phyloP scores from a whole-genome alignment of 345 rosid genomes.

The Ceriops decandra region DNA sequence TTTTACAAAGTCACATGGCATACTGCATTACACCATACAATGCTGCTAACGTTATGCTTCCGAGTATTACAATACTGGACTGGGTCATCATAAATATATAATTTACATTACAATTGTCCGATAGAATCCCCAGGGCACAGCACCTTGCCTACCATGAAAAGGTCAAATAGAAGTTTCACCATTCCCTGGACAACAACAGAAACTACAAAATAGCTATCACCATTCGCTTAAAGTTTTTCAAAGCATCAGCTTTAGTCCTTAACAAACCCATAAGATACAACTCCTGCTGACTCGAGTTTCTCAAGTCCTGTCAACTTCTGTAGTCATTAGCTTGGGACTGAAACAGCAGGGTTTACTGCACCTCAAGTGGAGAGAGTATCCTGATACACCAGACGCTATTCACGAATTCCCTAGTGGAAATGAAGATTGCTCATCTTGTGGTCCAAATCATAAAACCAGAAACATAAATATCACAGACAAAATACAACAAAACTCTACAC shows the following conservation, averaged over 20 bases:
- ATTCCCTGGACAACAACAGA: not conserved
- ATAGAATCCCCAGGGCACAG: not conserved
- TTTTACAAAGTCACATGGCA: no score
- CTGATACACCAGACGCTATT: constrained; percentile 46
- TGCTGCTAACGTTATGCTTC: no score
- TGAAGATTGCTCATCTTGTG: no score
- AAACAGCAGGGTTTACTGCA: constrained; percentile 28
- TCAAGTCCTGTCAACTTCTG: not conserved
- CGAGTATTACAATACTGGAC: no score
- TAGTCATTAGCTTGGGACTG: constrained; percentile 28
- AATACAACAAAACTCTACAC: no score
- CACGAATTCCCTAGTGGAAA: constrained; percentile 35
- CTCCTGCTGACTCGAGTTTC: not conserved
- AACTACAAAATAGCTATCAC: not conserved
- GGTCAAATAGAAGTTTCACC: not conserved
- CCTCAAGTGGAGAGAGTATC: constrained; percentile 42
- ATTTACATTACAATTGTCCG: no score
- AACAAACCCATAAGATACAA: not conserved
- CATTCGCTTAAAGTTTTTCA: not conserved
- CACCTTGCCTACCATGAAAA: not conserved
- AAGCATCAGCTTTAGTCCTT: not conserved
- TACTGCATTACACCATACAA: no score
- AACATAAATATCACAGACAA: no score
- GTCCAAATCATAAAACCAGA: no score
- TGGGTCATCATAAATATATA: no score